These are phyloP conservation scores for Turritis glabra DNA, from an alignment of 345 rosid species.

Conservation along the genomic window DNA sequence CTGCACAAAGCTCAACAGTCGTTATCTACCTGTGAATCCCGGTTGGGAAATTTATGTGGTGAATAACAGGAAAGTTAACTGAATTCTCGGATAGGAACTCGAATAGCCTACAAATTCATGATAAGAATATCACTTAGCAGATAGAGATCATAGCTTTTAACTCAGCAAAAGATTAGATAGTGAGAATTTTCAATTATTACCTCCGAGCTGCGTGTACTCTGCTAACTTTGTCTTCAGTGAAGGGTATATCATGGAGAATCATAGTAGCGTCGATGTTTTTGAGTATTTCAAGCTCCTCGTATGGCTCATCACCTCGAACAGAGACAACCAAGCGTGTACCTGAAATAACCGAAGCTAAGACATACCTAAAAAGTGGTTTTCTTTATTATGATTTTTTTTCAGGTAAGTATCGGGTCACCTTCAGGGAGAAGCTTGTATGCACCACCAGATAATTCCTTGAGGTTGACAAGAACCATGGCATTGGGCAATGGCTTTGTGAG, in stretches of 20 bases:
- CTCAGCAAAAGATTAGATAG: background rate
- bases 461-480: slow-evolving; percentile 90
- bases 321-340: slow-evolving; percentile 93
- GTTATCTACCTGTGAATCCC: slow-evolving; percentile 66
- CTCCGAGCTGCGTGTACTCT: slow-evolving; percentile 98
- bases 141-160: background rate
- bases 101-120: slow-evolving; percentile 58
- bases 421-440: slow-evolving; percentile 96
- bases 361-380: background rate
- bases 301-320: slow-evolving; percentile 78
- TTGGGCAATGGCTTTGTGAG: slow-evolving; percentile 91
- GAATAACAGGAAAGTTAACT: slow-evolving; percentile 83
- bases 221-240: slow-evolving; percentile 69
- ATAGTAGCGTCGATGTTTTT: slow-evolving; percentile 68
- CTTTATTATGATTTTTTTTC: background rate
- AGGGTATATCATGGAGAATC: slow-evolving; percentile 83
- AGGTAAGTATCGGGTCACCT: slow-evolving; percentile 50
- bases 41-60: slow-evolving; percentile 78
- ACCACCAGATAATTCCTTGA: slow-evolving; percentile 81
- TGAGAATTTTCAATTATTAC: slow-evolving; percentile 39
- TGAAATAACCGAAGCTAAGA: slow-evolving; percentile 34
- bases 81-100: slow-evolving; percentile 73
- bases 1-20: background rate
- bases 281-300: slow-evolving; percentile 75
- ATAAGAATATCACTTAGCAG: slow-evolving; percentile 3